These are phyloP conservation scores for Fusarium hainanense DNA, from an alignment of 2,329 filamentous ascomycete species.

Conservation along the genomic window DNA sequence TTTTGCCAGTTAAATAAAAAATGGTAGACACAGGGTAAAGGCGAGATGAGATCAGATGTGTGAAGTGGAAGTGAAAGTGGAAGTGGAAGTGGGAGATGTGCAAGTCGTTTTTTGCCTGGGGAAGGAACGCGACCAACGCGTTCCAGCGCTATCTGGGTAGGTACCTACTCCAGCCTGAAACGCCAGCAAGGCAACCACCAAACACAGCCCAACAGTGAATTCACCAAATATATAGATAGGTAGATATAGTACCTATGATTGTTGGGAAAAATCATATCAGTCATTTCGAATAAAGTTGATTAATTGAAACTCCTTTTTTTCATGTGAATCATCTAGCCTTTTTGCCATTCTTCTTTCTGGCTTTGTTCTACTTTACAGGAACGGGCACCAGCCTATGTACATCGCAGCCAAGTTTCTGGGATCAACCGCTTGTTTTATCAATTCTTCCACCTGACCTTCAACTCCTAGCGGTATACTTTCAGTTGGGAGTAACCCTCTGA, in stretches of 20 bases:
- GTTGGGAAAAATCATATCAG: background rate
- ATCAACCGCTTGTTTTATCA: slow-evolving; percentile 88
- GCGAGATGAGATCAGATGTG: slow-evolving; percentile 35
- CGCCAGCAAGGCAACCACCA: slow-evolving; percentile 3
- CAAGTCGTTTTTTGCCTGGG: slow-evolving; percentile 7
- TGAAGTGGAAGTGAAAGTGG: slow-evolving; percentile 3
- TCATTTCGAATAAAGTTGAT: background rate
- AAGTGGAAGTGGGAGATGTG: slow-evolving; percentile 28
- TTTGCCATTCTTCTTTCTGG: background rate
- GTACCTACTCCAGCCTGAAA: slow-evolving; percentile 3
- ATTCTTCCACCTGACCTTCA: slow-evolving; percentile 95
- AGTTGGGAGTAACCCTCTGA: slow-evolving; percentile 82
- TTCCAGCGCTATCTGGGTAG: slow-evolving; percentile 8
- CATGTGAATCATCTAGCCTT: background rate
- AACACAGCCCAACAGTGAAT: background rate
- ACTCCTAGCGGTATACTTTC: slow-evolving; percentile 94
- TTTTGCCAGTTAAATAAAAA: slow-evolving; percentile 19
- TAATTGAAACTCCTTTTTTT: background rate
- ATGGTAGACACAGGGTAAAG: slow-evolving; percentile 27
- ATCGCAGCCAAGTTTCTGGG: slow-evolving; percentile 84
- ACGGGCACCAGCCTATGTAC: slow-evolving; percentile 94
- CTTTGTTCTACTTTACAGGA: slow-evolving; percentile 51
- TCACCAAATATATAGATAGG: background rate
- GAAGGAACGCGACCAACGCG: slow-evolving; percentile 41
- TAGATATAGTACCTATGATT: background rate